These are phyloP conservation scores for Hyaloscypha variabilis DNA, from an alignment of 495 filamentous ascomycete genomes.

Conservation along the genomic window DNA sequence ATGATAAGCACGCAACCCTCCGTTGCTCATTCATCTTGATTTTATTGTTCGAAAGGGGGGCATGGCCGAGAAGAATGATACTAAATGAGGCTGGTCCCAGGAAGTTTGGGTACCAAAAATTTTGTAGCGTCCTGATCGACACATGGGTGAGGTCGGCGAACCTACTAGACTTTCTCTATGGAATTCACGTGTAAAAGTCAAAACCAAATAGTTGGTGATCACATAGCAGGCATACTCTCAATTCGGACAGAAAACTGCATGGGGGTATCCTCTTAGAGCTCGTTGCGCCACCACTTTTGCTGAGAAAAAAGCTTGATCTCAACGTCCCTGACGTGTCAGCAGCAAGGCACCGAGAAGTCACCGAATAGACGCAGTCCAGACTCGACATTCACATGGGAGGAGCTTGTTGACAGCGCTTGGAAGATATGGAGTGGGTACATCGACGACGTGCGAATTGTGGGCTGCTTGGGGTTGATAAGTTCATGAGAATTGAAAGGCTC, in stretches of 20 bases:
- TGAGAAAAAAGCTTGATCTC: not conserved
- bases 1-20: too few species aligned
- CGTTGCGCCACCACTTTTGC: not conserved
- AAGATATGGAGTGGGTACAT: too few species aligned
- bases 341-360: slow-evolving; percentile 7
- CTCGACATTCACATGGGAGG: not conserved
- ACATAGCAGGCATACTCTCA: not conserved
- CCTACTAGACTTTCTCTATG: too few species aligned
- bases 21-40: too few species aligned
- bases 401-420: too few species aligned
- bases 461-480: not conserved
- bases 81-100: not conserved
- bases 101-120: slow-evolving; percentile 16
- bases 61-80: too few species aligned
- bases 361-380: slow-evolving; percentile 2
- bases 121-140: slow-evolving; percentile 5
- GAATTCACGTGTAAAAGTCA: not conserved
- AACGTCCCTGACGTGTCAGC: not conserved
- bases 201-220: not conserved
- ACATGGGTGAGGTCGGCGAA: slow-evolving; percentile 7
- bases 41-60: too few species aligned
- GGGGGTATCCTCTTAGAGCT: too few species aligned
- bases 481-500: not conserved
- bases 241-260: not conserved
- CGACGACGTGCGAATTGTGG: too few species aligned